Conservation (phyloP, 371 early-diverging fungal genomes). For the Paraphysoderma sedebokerense region DNA sequence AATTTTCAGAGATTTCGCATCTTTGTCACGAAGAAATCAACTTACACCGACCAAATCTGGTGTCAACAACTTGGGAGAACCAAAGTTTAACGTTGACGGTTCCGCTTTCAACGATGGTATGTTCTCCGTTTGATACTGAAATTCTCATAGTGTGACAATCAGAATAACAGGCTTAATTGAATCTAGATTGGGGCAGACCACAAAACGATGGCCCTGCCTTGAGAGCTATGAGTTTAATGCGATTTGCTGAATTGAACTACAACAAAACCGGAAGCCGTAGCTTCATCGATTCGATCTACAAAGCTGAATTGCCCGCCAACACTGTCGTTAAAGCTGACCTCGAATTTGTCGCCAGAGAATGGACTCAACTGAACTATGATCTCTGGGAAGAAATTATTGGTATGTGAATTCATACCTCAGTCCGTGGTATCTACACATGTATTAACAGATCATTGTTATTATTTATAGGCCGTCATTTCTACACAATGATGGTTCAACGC, state of each 20-base stretch:
- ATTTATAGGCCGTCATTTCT: constrained; percentile 51
- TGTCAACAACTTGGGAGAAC: constrained; percentile 60
- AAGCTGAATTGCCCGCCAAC: too few relatives aligned
- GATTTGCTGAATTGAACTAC: constrained; percentile 19
- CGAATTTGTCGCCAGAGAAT: too few relatives aligned
- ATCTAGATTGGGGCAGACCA: constrained; percentile 42
- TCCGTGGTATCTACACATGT: too few relatives aligned
- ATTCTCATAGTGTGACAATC: too few relatives aligned
- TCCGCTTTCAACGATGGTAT: constrained; percentile 21
- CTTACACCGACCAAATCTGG: constrained; percentile 3
- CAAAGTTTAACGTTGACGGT: constrained; percentile 52
- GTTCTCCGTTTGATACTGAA: too few relatives aligned
- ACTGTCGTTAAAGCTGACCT: constrained; percentile 27
- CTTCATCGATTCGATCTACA: too few relatives aligned
- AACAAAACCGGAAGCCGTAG: constrained; percentile 1
- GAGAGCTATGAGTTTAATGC: constrained; percentile 31
- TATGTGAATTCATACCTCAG: too few relatives aligned
- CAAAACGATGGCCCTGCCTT: constrained; percentile 75
- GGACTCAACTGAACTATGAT: constrained; percentile 37
- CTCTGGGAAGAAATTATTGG: too few relatives aligned
- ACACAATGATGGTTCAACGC: constrained; percentile 44
- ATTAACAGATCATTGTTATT: too few relatives aligned
- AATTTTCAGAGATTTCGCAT: constrained; percentile 13
- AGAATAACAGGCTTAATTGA: not conserved
- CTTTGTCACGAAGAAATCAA: constrained; percentile 9